phyloP scores from a whole-genome alignment of 495 filamentous ascomycete species.

The Arthonia radiata region DNA sequence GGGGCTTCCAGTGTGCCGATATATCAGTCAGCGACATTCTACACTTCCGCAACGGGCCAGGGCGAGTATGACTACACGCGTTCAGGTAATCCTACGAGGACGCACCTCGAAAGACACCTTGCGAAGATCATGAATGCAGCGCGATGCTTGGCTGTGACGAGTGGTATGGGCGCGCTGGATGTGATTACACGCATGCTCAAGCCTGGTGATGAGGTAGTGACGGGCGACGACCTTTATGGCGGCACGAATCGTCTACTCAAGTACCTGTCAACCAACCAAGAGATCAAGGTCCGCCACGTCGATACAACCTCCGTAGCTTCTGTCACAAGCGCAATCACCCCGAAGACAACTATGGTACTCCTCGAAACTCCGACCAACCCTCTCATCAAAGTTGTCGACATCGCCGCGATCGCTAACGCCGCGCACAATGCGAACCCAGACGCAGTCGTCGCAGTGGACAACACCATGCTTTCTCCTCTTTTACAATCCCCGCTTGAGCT shows the following conservation, averaged over 20 bases:
- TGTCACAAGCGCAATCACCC: slow-evolving; percentile 38
- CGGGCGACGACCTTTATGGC: slow-evolving; percentile 90
- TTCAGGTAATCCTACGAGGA: slow-evolving; percentile 86
- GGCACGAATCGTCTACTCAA: slow-evolving; percentile 86
- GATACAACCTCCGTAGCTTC: slow-evolving; percentile 58
- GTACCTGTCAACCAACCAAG: slow-evolving; percentile 60
- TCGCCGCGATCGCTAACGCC: slow-evolving; percentile 44
- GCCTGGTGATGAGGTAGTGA: slow-evolving; percentile 90
- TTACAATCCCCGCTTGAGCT: slow-evolving; percentile 79
- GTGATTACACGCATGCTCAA: slow-evolving; percentile 84
- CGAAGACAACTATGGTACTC: slow-evolving; percentile 84
- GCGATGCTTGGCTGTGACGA: slow-evolving; percentile 75
- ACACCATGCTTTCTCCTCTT: slow-evolving; percentile 93
- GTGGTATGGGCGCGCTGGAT: slow-evolving; percentile 90
- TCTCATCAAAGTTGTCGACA: slow-evolving; percentile 91
- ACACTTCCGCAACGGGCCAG: slow-evolving; percentile 50
- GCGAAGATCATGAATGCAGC: slow-evolving; percentile 96
- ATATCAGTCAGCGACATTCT: slow-evolving; percentile 95
- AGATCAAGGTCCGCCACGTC: slow-evolving; percentile 85
- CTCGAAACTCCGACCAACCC: slow-evolving; percentile 94
- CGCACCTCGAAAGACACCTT: slow-evolving; percentile 85
- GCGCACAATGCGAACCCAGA: slow-evolving; percentile 58
- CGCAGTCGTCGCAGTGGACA: slow-evolving; percentile 78
- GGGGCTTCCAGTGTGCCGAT: slow-evolving; percentile 86
- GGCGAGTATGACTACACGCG: slow-evolving; percentile 94